These are phyloP conservation scores for Aspergillus intermedius DNA, from an alignment of 2,329 filamentous ascomycete species.

Conservation along the genomic window DNA sequence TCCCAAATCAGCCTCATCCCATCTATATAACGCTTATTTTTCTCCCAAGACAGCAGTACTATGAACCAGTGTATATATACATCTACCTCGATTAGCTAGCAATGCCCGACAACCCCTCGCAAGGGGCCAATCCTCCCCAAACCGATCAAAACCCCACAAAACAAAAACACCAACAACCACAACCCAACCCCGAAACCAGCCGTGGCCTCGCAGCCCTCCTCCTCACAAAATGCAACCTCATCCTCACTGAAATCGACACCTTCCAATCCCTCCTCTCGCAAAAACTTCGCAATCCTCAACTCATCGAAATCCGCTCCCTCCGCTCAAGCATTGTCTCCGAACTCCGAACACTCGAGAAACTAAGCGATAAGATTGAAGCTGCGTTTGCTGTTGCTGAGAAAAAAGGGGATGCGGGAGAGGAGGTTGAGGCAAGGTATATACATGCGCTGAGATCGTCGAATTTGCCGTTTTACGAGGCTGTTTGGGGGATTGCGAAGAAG, in stretches of 20 bases:
- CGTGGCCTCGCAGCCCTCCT: constrained; percentile 24
- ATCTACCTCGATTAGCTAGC: too few relatives aligned
- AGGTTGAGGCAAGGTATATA: constrained; percentile 30
- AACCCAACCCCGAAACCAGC: constrained; percentile 6
- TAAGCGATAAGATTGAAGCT: constrained; percentile 23
- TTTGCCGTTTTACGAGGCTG: constrained; percentile 56
- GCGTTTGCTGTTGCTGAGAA: constrained; percentile 9
- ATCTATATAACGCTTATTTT: not conserved
- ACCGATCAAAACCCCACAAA: not conserved
- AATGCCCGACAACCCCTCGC: too few relatives aligned
- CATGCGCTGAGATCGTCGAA: constrained; percentile 61
- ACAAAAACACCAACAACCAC: not conserved
- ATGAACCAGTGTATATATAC: too few relatives aligned
- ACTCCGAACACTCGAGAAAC: constrained; percentile 41
- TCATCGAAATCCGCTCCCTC: constrained; percentile 47
- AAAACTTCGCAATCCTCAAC: constrained; percentile 39
- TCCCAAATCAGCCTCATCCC: not conserved
- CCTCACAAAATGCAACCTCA: constrained; percentile 31
- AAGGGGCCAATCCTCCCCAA: not conserved
- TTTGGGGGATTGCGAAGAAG: constrained; percentile 58
- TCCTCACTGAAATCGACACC: constrained; percentile 42
- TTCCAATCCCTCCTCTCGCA: constrained; percentile 38
- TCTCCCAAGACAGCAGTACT: not conserved
- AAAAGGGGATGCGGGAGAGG: constrained; percentile 16
- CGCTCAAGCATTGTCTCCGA: constrained; percentile 44